Base-by-base conservation (phyloP, 208 protist species). In the Balamuthia mandrillaris region DNA sequence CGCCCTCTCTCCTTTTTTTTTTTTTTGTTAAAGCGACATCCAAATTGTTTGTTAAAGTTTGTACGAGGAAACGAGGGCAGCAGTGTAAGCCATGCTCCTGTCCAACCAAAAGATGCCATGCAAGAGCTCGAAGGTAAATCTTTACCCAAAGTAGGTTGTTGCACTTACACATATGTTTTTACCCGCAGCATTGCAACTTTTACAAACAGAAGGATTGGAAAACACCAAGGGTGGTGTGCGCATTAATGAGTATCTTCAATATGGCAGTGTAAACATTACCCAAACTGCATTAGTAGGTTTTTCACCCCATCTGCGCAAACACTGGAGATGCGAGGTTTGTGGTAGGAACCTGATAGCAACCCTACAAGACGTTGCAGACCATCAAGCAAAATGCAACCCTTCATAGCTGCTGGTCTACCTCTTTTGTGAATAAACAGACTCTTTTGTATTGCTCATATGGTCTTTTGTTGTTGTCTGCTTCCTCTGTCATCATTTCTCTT, bases 151-250 rank as follows among this genome's bases (percentile, higher is more conserved):
- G 29, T 68, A 68, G n/a, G 21, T 29, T 29, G 29, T 68, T 12
- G 14, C 12, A 35, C 24, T 14, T 14, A 0, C 10, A 18, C 0
- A 31, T 81, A n/a, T 60, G 33, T 16, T 16, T 16, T 65, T 27
- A 12, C 27, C 27, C 60, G 75, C 75, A n/a, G 37, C 51, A 2
- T 12, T 37, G 52, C 51, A 37, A 39, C 29, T 33, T 16, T 45
- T 45, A 52, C 75, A 82, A 35, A 42, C 54, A 12, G 75, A 82
- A n/a, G n/a, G n/a, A 45, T 82, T 82, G 41, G 75, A 82, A 27
- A 54, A 35, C 9, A 82, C 75, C 16, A 82, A 82, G 41, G 75
- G 52, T 24, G 75, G 75, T 24, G 60, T 33, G 49, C 49, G 37
- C 0, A 52, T 82, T 21, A 82, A 82, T 35, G 54, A 35, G 6